Conservation (phyloP, 257 asterid species). For the Jaltomata sinuosa region DNA sequence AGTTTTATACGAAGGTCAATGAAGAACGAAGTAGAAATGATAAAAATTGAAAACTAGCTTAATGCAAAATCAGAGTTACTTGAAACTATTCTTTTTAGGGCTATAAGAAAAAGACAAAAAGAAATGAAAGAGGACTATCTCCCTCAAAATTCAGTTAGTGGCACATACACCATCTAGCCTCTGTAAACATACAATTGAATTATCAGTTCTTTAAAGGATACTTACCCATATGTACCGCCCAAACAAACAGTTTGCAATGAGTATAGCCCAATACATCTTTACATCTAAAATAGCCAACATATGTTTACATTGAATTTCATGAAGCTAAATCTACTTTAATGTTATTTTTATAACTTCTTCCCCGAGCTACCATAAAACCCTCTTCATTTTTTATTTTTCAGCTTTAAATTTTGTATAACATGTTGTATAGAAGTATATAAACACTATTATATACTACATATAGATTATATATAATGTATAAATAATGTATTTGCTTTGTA, state of each 20-base stretch:
- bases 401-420: neutral
- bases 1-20: neutral
- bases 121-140: neutral
- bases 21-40: neutral
- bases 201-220: too few relatives aligned
- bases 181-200: neutral
- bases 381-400: neutral
- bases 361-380: neutral
- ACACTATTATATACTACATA: neutral
- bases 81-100: neutral
- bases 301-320: neutral
- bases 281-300: neutral
- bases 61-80: neutral
- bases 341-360: neutral
- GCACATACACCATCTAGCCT: neutral
- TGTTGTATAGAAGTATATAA: neutral
- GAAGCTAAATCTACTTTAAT: neutral
- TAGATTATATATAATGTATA: neutral
- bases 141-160: neutral
- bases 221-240: neutral
- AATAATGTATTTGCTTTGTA: neutral
- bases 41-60: neutral
- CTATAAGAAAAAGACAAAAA: neutral
- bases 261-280: neutral
- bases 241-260: neutral